Evolutionary conservation across 495 filamentous ascomycete species (phyloP).

Genomic region (Talaromyces ruber): DNA sequence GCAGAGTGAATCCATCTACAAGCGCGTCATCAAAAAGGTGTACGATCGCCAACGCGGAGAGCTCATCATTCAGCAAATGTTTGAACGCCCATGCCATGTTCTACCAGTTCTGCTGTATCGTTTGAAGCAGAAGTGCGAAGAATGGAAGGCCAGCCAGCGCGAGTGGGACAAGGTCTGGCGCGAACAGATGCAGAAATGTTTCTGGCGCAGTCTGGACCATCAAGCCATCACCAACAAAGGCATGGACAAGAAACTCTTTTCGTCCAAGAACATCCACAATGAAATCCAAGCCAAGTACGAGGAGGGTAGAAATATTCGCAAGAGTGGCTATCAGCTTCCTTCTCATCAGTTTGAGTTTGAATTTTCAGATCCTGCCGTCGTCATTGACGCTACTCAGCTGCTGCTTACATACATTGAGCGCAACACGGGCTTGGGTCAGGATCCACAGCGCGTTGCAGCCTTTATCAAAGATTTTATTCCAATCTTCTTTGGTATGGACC

Average conservation of each 20-base stretch:
- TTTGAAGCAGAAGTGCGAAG: constrained; percentile 87
- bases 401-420: constrained; percentile 68
- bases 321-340: constrained; percentile 47
- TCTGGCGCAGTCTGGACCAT: constrained; percentile 93
- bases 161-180: constrained; percentile 99
- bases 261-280: constrained; percentile 74
- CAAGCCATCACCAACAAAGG: constrained; percentile 79
- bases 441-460: constrained; percentile 64
- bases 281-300: constrained; percentile 84
- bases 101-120: constrained; percentile 79
- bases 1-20: constrained; percentile 91
- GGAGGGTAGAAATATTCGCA: constrained; percentile 62
- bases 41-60: constrained; percentile 79
- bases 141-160: constrained; percentile 92
- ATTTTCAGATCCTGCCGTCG: constrained; percentile 68
- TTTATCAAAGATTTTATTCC: constrained; percentile 88
- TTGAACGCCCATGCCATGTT: constrained; percentile 69
- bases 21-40: constrained; percentile 96
- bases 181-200: constrained; percentile 81
- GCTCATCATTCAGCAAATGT: constrained; percentile 74
- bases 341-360: constrained; percentile 65
- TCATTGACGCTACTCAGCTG: constrained; percentile 72
- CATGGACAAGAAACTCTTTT: constrained; percentile 81
- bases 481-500: constrained; percentile 78
- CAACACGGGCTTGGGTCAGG: constrained; percentile 55